These are phyloP conservation scores for Domatiomyces catenatus DNA, from an alignment of 2,329 filamentous ascomycete species.

Conservation along the genomic window DNA sequence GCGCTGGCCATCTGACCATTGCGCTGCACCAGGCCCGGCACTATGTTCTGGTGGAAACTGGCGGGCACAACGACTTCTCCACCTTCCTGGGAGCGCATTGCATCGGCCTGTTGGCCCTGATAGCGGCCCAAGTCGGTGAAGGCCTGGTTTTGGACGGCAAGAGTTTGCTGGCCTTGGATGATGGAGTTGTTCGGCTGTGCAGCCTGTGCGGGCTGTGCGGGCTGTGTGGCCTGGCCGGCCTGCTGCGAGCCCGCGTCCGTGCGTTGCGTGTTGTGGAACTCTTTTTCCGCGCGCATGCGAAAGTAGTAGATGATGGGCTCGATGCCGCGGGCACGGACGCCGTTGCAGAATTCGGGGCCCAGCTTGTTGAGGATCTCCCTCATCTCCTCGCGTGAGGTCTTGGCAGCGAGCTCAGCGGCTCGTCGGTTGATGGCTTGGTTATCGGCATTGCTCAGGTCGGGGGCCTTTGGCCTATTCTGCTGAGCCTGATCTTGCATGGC, in stretches of 20 bases:
- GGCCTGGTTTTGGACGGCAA: slow-evolving; percentile 16
- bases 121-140: slow-evolving; percentile 39
- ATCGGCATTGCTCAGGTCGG: slow-evolving; percentile 25
- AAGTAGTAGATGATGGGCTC: slow-evolving; percentile 38
- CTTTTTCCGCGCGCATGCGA: slow-evolving; percentile 32
- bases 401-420: slow-evolving; percentile 32
- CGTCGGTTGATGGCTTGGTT: slow-evolving; percentile 29
- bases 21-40: slow-evolving; percentile 25
- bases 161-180: not conserved
- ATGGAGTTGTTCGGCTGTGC: not conserved
- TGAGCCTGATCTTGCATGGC: slow-evolving; percentile 14
- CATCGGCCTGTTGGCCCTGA: slow-evolving; percentile 45
- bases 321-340: slow-evolving; percentile 29
- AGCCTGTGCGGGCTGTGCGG: slow-evolving; percentile 18
- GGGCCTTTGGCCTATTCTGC: slow-evolving; percentile 20
- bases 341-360: slow-evolving; percentile 33
- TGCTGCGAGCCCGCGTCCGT: slow-evolving; percentile 8
- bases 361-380: slow-evolving; percentile 35
- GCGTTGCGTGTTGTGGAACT: slow-evolving; percentile 22
- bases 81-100: slow-evolving; percentile 44
- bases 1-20: slow-evolving; percentile 26
- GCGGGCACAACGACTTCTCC: slow-evolving; percentile 50
- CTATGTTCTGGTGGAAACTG: slow-evolving; percentile 38
- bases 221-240: not conserved
- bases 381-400: slow-evolving; percentile 29